Conservation (phyloP, 768 basidiomycete genomes). For the Inosperma sp. region DNA sequence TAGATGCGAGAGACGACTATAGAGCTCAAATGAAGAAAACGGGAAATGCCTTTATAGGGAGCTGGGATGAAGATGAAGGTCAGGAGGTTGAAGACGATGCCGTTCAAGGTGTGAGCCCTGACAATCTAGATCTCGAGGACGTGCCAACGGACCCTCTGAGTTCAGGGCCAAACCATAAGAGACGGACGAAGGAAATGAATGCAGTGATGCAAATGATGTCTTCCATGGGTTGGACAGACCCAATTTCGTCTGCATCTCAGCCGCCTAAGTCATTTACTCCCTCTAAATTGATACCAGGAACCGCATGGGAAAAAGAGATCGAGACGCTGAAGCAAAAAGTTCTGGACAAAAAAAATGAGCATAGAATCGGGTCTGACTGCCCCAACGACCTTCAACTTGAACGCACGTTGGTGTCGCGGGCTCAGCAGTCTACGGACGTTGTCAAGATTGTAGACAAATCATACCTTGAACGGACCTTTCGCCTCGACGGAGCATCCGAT, state of each 20-base stretch:
- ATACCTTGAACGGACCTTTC: constrained; percentile 18
- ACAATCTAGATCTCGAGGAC: constrained; percentile 2
- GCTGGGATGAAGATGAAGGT: background rate
- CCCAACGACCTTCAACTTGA: too few species aligned
- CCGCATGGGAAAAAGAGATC: constrained; percentile 12
- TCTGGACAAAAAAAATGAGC: constrained; percentile 7
- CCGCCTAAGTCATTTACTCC: background rate
- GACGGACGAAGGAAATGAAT: background rate
- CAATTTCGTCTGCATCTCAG: background rate
- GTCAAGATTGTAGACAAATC: constrained; percentile 24
- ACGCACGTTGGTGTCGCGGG: background rate
- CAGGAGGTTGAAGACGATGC: constrained; percentile 1
- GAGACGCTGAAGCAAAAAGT: constrained; percentile 6
- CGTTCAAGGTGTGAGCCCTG: constrained; percentile 1
- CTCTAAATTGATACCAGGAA: constrained; percentile 1
- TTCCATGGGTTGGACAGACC: background rate
- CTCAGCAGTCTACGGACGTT: background rate
- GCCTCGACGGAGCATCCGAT: background rate
- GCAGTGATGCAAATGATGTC: constrained; percentile 1
- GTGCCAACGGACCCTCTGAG: background rate
- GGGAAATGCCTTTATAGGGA: background rate
- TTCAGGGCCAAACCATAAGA: background rate
- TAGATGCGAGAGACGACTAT: constrained; percentile 34
- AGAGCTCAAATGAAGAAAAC: constrained; percentile 15
- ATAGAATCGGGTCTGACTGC: background rate